Percentiles rank a stretch among this genome's conserved stretches.
Conservation (phyloP, 768 basidiomycete species). For the Naganishia vaughanmartiniae region DNA sequence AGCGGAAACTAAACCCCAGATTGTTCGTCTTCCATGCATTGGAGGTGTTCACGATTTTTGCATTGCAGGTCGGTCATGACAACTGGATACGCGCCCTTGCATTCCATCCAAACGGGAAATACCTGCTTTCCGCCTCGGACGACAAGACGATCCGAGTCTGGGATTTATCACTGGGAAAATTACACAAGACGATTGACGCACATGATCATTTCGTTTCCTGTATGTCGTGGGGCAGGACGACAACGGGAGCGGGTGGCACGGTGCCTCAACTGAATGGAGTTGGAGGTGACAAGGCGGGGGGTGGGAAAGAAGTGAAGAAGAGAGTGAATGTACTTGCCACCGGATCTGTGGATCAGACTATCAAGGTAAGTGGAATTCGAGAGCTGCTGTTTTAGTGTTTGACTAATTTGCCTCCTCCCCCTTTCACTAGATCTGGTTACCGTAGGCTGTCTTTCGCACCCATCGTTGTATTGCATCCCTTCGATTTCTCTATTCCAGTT, state of each 20-base stretch:
- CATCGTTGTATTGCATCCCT: not conserved
- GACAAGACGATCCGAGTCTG: conserved; percentile 88
- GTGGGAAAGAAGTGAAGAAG: conserved; percentile 43
- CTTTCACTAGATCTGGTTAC: conserved; percentile 6
- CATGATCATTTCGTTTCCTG: conserved; percentile 80
- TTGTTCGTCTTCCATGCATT: too few relatives aligned
- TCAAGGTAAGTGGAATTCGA: conserved; percentile 49
- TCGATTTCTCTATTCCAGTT: conserved; percentile 20
- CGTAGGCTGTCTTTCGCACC: not conserved
- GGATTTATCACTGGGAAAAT: conserved; percentile 78
- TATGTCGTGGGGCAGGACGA: conserved; percentile 71
- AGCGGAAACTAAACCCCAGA: too few relatives aligned
- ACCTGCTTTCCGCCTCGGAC: conserved; percentile 83
- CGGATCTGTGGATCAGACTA: conserved; percentile 56
- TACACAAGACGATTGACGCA: conserved; percentile 80
- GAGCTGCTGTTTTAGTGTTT: not conserved
- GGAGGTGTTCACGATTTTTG: not conserved
- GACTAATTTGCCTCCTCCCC: not conserved
- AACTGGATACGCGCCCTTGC: conserved; percentile 85
- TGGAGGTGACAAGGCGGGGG: conserved; percentile 24
- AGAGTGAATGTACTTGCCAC: conserved; percentile 58
- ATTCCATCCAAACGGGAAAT: conserved; percentile 87
- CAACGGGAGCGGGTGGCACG: conserved; percentile 43
- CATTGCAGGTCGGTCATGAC: conserved; percentile 59
- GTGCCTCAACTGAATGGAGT: not conserved